Percentiles rank a stretch among this genome's conserved stretches.
Evolutionary conservation across 192 early-diverging fungal species (phyloP).

Genomic region (Chytriomyces sp.): DNA sequence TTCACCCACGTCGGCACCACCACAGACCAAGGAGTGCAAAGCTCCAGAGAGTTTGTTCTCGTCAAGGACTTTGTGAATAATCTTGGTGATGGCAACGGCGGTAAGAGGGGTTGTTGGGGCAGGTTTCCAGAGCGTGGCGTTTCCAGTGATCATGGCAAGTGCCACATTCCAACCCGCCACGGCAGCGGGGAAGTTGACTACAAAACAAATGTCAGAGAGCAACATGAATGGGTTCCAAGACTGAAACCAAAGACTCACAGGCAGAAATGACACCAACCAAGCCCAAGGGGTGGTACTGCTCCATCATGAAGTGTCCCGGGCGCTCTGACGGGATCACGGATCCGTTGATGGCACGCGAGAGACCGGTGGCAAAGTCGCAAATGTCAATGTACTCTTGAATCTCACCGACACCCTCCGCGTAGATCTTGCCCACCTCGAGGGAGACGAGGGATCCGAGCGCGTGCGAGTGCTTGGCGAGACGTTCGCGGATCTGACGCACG

Average conservation of each 20-base stretch:
- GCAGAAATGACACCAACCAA: constrained; percentile 91
- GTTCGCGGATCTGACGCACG: constrained; percentile 85
- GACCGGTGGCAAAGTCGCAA: constrained; percentile 86
- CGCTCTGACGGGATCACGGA: constrained; percentile 84
- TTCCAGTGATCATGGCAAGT: constrained; percentile 85
- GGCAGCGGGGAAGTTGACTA: constrained; percentile 86
- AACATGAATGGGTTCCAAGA: not conserved
- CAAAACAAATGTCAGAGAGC: not conserved
- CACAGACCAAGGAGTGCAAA: constrained; percentile 80
- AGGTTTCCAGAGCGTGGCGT: constrained; percentile 87
- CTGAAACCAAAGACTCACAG: constrained; percentile 46
- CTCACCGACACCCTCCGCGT: constrained; percentile 90
- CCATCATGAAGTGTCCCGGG: constrained; percentile 93
- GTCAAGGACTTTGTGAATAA: constrained; percentile 80
- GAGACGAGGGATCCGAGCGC: constrained; percentile 84
- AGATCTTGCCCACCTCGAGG: constrained; percentile 95
- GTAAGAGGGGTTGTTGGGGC: constrained; percentile 64
- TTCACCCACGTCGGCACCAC: constrained; percentile 83
- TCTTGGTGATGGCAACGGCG: constrained; percentile 86
- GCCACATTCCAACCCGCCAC: constrained; percentile 96
- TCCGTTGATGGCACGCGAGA: constrained; percentile 80
- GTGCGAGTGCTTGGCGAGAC: constrained; percentile 71
- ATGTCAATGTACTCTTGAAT: constrained; percentile 97
- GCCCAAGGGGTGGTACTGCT: constrained; percentile 94
- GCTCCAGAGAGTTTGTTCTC: constrained; percentile 79